phyloP scores from a whole-genome alignment of 805 yeast species.

The Candida ascalaphidarum region DNA sequence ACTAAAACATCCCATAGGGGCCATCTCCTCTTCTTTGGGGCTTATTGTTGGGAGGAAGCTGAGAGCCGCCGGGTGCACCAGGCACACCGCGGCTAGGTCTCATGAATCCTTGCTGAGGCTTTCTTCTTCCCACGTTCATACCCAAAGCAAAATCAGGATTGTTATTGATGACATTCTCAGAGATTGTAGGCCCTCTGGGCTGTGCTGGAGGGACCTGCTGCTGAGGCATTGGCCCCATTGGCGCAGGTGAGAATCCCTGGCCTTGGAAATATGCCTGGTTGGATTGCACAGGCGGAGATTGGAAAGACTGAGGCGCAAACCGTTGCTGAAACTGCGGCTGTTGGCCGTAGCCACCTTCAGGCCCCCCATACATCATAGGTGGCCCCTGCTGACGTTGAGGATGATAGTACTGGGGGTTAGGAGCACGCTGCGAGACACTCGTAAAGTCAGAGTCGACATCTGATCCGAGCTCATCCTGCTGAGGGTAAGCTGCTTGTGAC shows the following conservation, averaged over 20 bases:
- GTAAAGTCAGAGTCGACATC: conserved; percentile 60
- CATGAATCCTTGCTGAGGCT: too few relatives aligned
- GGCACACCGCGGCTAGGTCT: too few relatives aligned
- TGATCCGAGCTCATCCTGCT: conserved; percentile 14
- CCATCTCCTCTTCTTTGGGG: too few relatives aligned
- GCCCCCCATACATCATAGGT: too few relatives aligned
- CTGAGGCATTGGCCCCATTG: too few relatives aligned
- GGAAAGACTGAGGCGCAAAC: not conserved
- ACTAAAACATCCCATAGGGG: too few relatives aligned
- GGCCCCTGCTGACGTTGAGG: conserved; percentile 3
- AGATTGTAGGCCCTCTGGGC: conserved; percentile 17
- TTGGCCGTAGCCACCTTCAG: conserved; percentile 3
- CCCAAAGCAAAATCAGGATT: conserved; percentile 35
- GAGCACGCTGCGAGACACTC: conserved; percentile 69
- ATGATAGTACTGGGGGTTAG: conserved; percentile 46
- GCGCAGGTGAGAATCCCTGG: too few relatives aligned
- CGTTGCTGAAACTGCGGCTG: conserved; percentile 5
- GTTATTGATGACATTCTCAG: conserved; percentile 28
- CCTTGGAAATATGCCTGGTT: not conserved
- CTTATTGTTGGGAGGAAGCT: too few relatives aligned
- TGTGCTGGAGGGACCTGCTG: not conserved
- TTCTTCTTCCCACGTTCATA: too few relatives aligned
- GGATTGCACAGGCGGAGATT: conserved; percentile 4
- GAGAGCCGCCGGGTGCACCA: too few relatives aligned
- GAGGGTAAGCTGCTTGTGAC: too few relatives aligned